phyloP scores from a whole-genome alignment of 805 yeast species.

The Lachancea lanzarotensis region DNA sequence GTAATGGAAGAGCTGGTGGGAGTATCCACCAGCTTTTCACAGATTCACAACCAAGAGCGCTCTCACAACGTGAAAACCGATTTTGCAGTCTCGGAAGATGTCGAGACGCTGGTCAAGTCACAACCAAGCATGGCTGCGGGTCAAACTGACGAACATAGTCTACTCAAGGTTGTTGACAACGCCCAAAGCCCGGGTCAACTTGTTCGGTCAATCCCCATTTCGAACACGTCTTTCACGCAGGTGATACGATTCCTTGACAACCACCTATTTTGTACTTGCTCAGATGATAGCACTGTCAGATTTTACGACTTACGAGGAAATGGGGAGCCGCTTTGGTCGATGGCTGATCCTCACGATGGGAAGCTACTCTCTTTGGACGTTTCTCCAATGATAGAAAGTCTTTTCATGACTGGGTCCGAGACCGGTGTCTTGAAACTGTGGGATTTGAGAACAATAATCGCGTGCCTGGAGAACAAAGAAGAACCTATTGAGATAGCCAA shows the following conservation, averaged over 20 bases:
- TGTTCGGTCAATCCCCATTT: conserved; percentile 24
- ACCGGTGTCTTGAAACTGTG: conserved; percentile 31
- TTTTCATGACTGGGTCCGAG: conserved; percentile 30
- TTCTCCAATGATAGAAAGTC: conserved; percentile 23
- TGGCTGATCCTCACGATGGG: conserved; percentile 26
- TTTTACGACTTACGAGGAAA: conserved; percentile 31
- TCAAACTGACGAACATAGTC: conserved; percentile 26
- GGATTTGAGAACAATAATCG: conserved; percentile 30
- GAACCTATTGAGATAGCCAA: conserved; percentile 20
- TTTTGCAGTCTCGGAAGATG: conserved; percentile 25
- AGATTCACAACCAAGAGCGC: conserved; percentile 25
- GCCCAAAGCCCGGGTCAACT: conserved; percentile 28
- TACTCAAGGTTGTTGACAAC: conserved; percentile 28
- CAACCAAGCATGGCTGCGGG: conserved; percentile 14
- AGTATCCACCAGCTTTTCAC: conserved; percentile 26
- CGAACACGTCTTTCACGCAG: conserved; percentile 29
- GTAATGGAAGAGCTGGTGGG: conserved; percentile 31
- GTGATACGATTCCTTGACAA: conserved; percentile 29
- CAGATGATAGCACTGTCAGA: conserved; percentile 29
- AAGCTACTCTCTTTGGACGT: conserved; percentile 25
- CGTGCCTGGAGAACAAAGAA: conserved; percentile 22
- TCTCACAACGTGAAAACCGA: conserved; percentile 20
- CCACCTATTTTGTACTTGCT: conserved; percentile 28
- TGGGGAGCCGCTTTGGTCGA: conserved; percentile 21
- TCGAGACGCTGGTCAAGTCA: conserved; percentile 27